Conservation (phyloP, 1,284 basidiomycete genomes). For the Tausonia pullulans region DNA sequence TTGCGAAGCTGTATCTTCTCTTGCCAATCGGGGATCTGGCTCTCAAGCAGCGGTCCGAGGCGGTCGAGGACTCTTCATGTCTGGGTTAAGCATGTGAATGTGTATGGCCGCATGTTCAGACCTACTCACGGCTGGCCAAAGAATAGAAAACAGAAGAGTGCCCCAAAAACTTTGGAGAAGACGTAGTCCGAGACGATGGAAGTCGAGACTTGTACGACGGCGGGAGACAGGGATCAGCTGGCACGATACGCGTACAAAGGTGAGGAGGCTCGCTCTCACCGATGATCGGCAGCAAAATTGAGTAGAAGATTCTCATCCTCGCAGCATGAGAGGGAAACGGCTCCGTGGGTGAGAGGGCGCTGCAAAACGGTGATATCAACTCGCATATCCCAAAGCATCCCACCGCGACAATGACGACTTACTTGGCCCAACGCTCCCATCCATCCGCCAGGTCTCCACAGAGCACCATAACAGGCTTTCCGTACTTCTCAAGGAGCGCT, state of each 20-base stretch:
- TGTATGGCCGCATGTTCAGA: no score
- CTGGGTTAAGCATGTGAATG: no score
- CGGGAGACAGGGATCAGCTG: neutral
- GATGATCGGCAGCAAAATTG: constrained; percentile 19
- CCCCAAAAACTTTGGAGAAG: constrained; percentile 33
- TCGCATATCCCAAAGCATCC: no score
- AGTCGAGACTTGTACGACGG: constrained; percentile 23
- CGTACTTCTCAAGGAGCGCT: constrained; percentile 8
- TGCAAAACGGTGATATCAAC: neutral
- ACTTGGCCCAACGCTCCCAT: constrained; percentile 27
- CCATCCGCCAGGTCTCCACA: constrained; percentile 24
- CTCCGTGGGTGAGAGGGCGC: constrained; percentile 21
- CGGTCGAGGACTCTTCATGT: constrained; percentile 36
- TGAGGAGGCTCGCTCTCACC: constrained; percentile 12
- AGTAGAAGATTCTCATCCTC: constrained; percentile 18
- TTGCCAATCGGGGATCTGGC: constrained; percentile 38
- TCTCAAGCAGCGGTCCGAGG: constrained; percentile 32
- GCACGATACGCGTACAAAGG: neutral
- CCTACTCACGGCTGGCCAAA: constrained; percentile 28
- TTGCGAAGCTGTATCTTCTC: constrained; percentile 34
- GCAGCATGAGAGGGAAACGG: constrained; percentile 15
- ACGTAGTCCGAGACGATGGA: constrained; percentile 32
- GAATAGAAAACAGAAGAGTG: constrained; percentile 36
- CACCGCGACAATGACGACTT: constrained; percentile 9
- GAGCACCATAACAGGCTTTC: constrained; percentile 21